Base-by-base conservation (phyloP, 2,329 filamentous ascomycete species). In the Neurospora sp. region DNA sequence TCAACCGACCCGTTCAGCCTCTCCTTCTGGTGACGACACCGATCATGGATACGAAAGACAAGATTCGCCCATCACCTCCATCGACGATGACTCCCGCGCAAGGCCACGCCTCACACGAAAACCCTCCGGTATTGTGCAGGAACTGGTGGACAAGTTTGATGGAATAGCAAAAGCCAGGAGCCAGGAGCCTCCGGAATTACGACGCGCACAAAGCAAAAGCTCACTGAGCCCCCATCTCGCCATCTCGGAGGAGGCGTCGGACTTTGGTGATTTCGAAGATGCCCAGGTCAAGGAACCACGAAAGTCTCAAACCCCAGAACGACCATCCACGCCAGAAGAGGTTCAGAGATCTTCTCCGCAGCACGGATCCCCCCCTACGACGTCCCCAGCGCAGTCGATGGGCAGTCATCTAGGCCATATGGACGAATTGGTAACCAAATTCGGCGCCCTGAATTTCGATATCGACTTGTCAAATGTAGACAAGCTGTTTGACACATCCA, bases 131-230 rank as follows among this genome's bases (percentile, higher is more conserved):
- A 86, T 84, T 71, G 84, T 87, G 2, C 83, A 84, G 69, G 82
- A 83, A 66, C 77, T 87, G 33, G 85, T 86, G 39, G 81, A 81
- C 28, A 81, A 83, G 78, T 86, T 81, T 67, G 84, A 88, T 70
- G 82, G 81, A 3, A 79, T 86, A 23, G 74, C 77, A 33, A 77
- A 76, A 70, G 72, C 76, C 15, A 69, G 68, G 6, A 76, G 71
- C 6, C 74, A 78, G 57, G 79, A 80, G 38, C 75, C 74, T 6
- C 41, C 70, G 4, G 23, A 71, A 4, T 46, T 71, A 38, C 33
- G 65, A 66, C 52, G 72, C 46, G 52, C 39, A 6, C 66, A 71
- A 23, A 75, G 72, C 68, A 72, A 39, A 28, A 73, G 72, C 39
- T 69, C 69, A 10, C 39, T 70, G 3, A 65, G 41, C n/a, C 33